Evolutionary conservation across 2,329 filamentous ascomycete species (phyloP), one percentile per base, ranked within the genome.

Genomic region (Sporothrix dimorphospora): DNA sequence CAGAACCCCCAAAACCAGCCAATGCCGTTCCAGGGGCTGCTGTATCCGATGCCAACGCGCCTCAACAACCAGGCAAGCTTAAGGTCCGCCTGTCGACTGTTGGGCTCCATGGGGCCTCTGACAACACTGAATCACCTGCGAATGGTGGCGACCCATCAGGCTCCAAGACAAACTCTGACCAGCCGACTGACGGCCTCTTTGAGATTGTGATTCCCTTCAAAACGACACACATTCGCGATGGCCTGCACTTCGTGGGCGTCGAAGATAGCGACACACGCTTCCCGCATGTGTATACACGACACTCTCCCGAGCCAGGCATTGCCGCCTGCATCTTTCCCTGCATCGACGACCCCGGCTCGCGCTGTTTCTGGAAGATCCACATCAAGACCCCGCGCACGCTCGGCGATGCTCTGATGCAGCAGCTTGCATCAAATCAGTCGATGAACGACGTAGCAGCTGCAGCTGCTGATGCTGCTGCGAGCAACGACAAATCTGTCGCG

Each of bases 291-390:
- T 99, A 97, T 80, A 97, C 95, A 0, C 91, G 91, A 53, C 94
- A 95, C 78, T 92, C 91, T 1, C 84, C 91, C 55, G 91, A 92
- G 74, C 89, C 94, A 0, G 94, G 94, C 40, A 91, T 90, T 21
- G 91, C 94, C 0, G 95, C 91, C 63, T 94, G 91, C 76, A 89
- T 98, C 34, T 99, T 99, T 77, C 96, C 96, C 0, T 98, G 96
- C 79, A 87, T 98, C 69, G 96, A 99, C 79, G 92, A 97, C 78
- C 89, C 92, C 30, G 90, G 90, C 45, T 91, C 92, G 72, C 95
- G 75, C 12, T 76, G 91, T 78, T 90, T 91, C 12, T 99, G 96
- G 93, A 93, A 94, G 72, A 87, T 99, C 67, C 93, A 92, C 1
- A 91, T 99, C 78, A 94, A 91, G 72, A 95, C 91, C 76, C 93